Evolutionary conservation across 2,329 filamentous ascomycete genomes (phyloP).

Genomic region (Akanthomyces dipterigenus): DNA sequence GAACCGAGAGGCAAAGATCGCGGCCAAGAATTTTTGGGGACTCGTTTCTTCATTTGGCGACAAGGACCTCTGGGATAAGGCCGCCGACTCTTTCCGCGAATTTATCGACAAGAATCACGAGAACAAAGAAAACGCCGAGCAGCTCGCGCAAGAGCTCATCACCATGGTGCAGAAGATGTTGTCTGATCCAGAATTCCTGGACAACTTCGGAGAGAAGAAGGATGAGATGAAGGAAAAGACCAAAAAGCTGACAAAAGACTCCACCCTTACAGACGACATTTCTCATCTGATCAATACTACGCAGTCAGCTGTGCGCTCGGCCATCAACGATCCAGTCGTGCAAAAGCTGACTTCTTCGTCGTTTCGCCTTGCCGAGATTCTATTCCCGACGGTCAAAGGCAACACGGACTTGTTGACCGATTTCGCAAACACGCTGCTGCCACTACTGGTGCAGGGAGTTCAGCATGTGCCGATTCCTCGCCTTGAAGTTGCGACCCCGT

Average conservation of each 20-base stretch:
- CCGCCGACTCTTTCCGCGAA: constrained; percentile 61
- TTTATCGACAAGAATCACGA: constrained; percentile 63
- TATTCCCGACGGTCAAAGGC: constrained; percentile 55
- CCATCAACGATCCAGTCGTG: constrained; percentile 66
- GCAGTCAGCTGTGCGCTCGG: constrained; percentile 59
- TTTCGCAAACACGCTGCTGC: constrained; percentile 65
- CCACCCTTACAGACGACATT: constrained; percentile 64
- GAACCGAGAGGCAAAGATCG: constrained; percentile 68
- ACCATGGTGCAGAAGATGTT: constrained; percentile 73
- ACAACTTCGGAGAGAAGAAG: constrained; percentile 56
- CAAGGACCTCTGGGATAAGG: constrained; percentile 63
- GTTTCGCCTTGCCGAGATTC: constrained; percentile 58
- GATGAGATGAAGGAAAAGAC: constrained; percentile 45
- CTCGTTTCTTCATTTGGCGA: constrained; percentile 77
- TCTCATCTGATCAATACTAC: constrained; percentile 64
- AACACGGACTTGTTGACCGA: constrained; percentile 9
- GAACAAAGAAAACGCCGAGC: constrained; percentile 76
- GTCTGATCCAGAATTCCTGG: constrained; percentile 80
- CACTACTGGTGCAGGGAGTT: constrained; percentile 66
- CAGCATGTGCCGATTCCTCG: constrained; percentile 88
- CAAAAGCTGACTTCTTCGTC: constrained; percentile 61
- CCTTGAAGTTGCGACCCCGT: constrained; percentile 77
- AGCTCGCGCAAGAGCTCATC: constrained; percentile 65
- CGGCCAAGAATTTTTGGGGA: constrained; percentile 72
- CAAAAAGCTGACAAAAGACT: constrained; percentile 59